These are phyloP conservation scores for Pseudogymnoascus sp. DNA, from an alignment of 2,329 filamentous ascomycete species.

Conservation along the genomic window DNA sequence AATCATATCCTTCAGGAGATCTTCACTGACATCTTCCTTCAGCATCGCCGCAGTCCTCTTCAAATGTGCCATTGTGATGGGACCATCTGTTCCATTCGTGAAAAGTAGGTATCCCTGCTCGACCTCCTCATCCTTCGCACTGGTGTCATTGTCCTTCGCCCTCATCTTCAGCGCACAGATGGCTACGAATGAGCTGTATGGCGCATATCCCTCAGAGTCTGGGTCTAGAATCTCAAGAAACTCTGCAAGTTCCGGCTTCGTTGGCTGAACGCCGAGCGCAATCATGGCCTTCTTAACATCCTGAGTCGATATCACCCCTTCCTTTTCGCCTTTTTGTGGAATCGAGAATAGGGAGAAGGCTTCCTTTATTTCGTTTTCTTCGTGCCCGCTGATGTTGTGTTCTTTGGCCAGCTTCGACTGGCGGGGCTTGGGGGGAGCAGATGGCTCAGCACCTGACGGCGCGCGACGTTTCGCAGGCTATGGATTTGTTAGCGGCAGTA, in stretches of 20 bases:
- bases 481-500: not conserved
- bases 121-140: constrained; percentile 57
- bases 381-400: constrained; percentile 72
- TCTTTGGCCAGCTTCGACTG: constrained; percentile 88
- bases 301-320: constrained; percentile 58
- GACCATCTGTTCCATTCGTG: constrained; percentile 47
- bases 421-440: constrained; percentile 39
- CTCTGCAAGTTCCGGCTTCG: constrained; percentile 59
- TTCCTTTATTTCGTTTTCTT: constrained; percentile 86
- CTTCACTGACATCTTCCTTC: constrained; percentile 77
- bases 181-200: constrained; percentile 75
- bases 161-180: constrained; percentile 83
- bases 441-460: constrained; percentile 12
- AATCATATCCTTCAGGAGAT: constrained; percentile 86
- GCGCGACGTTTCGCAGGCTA: constrained; percentile 25
- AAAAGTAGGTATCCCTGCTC: constrained; percentile 79
- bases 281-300: constrained; percentile 46
- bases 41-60: constrained; percentile 70
- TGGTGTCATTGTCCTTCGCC: constrained; percentile 43
- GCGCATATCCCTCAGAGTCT: constrained; percentile 65
- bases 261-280: constrained; percentile 70
- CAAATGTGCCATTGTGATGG: constrained; percentile 75
- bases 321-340: constrained; percentile 61
- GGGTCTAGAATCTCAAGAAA: constrained; percentile 80
- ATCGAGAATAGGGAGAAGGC: constrained; percentile 72